These are phyloP conservation scores for Chaetomium sp. DNA, from an alignment of 2,329 filamentous ascomycete genomes.

Conservation along the genomic window DNA sequence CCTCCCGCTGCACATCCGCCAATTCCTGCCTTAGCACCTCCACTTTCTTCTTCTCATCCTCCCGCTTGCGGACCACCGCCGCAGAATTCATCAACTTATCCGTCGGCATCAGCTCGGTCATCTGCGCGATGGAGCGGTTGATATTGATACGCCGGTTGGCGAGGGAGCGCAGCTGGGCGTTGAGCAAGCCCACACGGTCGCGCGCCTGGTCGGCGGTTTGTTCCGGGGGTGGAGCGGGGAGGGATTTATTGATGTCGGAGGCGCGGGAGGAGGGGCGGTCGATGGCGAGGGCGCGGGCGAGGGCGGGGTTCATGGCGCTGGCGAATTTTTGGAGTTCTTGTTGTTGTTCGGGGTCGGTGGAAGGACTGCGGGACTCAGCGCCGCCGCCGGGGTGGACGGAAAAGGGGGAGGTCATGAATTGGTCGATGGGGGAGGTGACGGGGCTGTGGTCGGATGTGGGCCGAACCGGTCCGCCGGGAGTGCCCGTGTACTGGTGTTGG, in stretches of 20 bases:
- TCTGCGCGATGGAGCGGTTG: slow-evolving; percentile 64
- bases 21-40: slow-evolving; percentile 60
- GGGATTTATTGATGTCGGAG: slow-evolving; percentile 44
- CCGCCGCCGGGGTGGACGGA: not conserved
- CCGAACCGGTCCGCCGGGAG: slow-evolving; percentile 15
- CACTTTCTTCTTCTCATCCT: slow-evolving; percentile 58
- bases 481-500: slow-evolving; percentile 29
- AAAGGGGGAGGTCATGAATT: slow-evolving; percentile 28
- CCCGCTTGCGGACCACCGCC: slow-evolving; percentile 52
- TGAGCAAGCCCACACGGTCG: slow-evolving; percentile 60
- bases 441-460: slow-evolving; percentile 26
- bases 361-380: not conserved
- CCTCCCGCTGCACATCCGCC: slow-evolving; percentile 65
- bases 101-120: slow-evolving; percentile 70
- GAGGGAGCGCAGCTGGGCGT: slow-evolving; percentile 59
- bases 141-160: slow-evolving; percentile 65
- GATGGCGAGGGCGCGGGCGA: slow-evolving; percentile 11
- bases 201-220: slow-evolving; percentile 39
- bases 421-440: slow-evolving; percentile 30
- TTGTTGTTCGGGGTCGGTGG: slow-evolving; percentile 4
- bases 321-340: slow-evolving; percentile 4
- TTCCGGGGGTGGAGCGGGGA: slow-evolving; percentile 58
- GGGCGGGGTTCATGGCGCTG: slow-evolving; percentile 8
- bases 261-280: slow-evolving; percentile 30
- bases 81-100: slow-evolving; percentile 62